Conservation (phyloP, 305 asterid genomes). For the Solanum hybrid region DNA sequence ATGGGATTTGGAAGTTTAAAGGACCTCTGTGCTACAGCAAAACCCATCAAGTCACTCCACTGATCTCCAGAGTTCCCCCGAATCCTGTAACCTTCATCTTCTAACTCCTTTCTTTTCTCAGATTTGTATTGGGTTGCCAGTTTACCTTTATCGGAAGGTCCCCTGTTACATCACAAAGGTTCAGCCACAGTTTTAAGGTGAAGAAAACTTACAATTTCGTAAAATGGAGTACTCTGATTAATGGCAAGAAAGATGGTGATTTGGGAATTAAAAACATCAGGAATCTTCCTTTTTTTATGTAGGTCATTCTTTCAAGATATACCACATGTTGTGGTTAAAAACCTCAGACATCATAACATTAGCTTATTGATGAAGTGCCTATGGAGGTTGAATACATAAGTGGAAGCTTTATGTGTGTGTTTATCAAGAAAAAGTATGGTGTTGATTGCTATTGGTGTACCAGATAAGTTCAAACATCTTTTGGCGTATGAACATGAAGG, state of each 20-base stretch:
- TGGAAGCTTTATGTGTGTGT: background rate
- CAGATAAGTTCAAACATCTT: background rate
- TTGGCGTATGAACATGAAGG: background rate
- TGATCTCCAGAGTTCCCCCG: constrained; percentile 21
- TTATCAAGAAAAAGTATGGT: background rate
- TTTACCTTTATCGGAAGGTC: constrained; percentile 20
- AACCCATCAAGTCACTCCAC: constrained; percentile 82
- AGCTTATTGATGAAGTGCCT: background rate
- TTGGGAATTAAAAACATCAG: background rate
- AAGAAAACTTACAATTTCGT: background rate
- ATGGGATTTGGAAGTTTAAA: constrained; percentile 76
- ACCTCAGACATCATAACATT: background rate
- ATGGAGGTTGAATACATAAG: background rate
- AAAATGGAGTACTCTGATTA: background rate
- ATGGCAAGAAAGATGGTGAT: background rate
- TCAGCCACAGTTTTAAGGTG: background rate
- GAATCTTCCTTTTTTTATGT: background rate
- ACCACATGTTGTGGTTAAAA: background rate
- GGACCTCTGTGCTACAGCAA: constrained; percentile 51
- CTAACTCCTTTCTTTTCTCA: constrained; percentile 18
- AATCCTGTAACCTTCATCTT: constrained; percentile 9
- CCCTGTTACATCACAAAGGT: constrained; percentile 14
- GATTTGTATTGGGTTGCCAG: constrained; percentile 24
- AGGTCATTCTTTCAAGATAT: background rate
- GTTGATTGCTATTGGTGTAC: background rate